These are phyloP conservation scores for Arachis hypogaea DNA, from an alignment of 306 rosid genomes.

Conservation along the genomic window DNA sequence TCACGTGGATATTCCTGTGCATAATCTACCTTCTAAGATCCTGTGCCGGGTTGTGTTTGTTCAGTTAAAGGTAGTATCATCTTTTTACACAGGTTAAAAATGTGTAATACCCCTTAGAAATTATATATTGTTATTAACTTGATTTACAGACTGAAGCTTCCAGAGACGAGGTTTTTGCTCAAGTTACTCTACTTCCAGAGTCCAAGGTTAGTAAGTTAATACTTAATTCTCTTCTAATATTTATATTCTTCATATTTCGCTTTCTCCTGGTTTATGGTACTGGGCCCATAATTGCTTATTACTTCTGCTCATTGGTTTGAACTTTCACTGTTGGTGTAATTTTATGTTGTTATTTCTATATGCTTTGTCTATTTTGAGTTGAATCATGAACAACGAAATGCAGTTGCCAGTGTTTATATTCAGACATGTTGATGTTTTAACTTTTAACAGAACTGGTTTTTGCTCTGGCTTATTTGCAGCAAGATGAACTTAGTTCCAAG, in stretches of 20 bases:
- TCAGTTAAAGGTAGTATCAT: conserved; percentile 52
- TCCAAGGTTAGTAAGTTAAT: conserved; percentile 39
- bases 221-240: too few species aligned
- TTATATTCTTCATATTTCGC: too few species aligned
- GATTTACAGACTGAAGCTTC: conserved; percentile 59
- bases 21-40: conserved; percentile 64
- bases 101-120: conserved; percentile 9
- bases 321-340: neutral
- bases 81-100: neutral
- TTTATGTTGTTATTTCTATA: too few species aligned
- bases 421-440: conserved; percentile 10
- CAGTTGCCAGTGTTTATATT: neutral
- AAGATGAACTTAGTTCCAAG: conserved; percentile 35
- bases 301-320: too few species aligned
- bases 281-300: neutral
- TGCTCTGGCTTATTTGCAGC: conserved; percentile 46
- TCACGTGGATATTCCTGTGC: conserved; percentile 50
- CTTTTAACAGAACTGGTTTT: conserved; percentile 5
- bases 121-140: conserved; percentile 6
- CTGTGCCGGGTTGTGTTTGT: conserved; percentile 60
- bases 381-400: conserved; percentile 19
- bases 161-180: conserved; percentile 67
- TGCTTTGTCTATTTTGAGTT: neutral
- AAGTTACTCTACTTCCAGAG: conserved; percentile 59
- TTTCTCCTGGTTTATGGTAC: neutral